Conservation (phyloP, 352 stramenopile species). For the Discostella stelligera region DNA sequence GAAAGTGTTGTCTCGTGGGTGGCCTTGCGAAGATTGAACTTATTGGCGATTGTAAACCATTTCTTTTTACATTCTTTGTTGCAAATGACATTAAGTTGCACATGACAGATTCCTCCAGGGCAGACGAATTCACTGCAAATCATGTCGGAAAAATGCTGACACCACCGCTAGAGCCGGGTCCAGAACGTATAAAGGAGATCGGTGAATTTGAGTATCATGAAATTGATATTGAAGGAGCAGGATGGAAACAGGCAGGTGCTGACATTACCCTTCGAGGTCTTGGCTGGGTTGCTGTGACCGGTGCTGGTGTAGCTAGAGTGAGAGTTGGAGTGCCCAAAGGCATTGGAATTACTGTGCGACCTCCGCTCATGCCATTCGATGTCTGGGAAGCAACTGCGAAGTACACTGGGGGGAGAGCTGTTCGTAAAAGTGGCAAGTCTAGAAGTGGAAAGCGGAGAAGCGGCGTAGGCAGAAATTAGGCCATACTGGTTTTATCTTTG, state of each 20-base stretch:
- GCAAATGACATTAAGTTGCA: slow-evolving; percentile 83
- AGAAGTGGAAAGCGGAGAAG: slow-evolving; percentile 70
- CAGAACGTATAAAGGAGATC: slow-evolving; percentile 66
- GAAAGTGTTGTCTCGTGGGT: slow-evolving; percentile 79
- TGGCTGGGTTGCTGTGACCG: slow-evolving; percentile 80
- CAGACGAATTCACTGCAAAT: slow-evolving; percentile 70
- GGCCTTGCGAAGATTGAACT: slow-evolving; percentile 78
- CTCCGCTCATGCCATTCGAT: slow-evolving; percentile 82
- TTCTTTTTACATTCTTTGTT: slow-evolving; percentile 82
- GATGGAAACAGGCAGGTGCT: slow-evolving; percentile 80
- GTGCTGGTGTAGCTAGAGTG: slow-evolving; percentile 67
- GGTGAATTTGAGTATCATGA: slow-evolving; percentile 78
- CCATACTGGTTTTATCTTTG: neutral
- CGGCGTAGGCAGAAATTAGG: slow-evolving; percentile 75
- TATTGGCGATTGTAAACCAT: slow-evolving; percentile 76
- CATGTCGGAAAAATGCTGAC: slow-evolving; percentile 77
- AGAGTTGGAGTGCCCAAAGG: slow-evolving; percentile 78
- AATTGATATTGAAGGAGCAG: slow-evolving; percentile 71
- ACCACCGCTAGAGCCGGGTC: slow-evolving; percentile 64
- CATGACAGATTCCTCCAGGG: slow-evolving; percentile 60
- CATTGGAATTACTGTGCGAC: slow-evolving; percentile 74
- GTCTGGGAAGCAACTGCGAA: slow-evolving; percentile 75
- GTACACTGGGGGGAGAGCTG: slow-evolving; percentile 74
- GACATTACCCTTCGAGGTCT: slow-evolving; percentile 79
- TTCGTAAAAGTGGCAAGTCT: slow-evolving; percentile 66